phyloP scores from a whole-genome alignment of 164 flowering plant species.

The Chimonanthus salicifolius region DNA sequence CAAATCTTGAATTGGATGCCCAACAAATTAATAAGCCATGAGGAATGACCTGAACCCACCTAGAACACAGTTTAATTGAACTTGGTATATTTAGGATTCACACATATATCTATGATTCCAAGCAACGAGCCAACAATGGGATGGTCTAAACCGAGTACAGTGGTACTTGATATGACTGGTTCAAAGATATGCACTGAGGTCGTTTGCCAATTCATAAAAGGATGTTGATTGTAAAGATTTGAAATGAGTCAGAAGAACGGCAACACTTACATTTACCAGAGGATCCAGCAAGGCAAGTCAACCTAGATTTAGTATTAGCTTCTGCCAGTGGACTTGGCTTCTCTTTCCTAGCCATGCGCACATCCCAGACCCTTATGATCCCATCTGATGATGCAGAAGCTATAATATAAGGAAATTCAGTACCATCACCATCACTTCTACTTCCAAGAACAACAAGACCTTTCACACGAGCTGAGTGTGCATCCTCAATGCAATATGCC shows the following conservation, averaged over 20 bases:
- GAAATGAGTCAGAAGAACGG: background rate
- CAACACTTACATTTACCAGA: slow-evolving; percentile 60
- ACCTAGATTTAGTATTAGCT: slow-evolving; percentile 72
- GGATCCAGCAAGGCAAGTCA: slow-evolving; percentile 92
- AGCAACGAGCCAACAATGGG: no score
- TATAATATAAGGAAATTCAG: slow-evolving; percentile 50
- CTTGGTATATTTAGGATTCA: no score
- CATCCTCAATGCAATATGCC: slow-evolving; percentile 49
- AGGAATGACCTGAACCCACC: background rate
- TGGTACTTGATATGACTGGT: background rate
- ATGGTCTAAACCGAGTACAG: background rate
- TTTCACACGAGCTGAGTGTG: slow-evolving; percentile 78
- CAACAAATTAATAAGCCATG: background rate
- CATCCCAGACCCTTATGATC: slow-evolving; percentile 85
- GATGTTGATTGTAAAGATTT: background rate
- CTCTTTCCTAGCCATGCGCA: slow-evolving; percentile 54
- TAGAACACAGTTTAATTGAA: background rate
- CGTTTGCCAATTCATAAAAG: background rate
- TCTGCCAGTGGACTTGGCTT: slow-evolving; percentile 71
- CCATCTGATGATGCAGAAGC: slow-evolving; percentile 97
- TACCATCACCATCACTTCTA: slow-evolving; percentile 21
- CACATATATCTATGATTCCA: no score
- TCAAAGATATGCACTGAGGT: background rate
- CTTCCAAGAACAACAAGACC: slow-evolving; percentile 67
- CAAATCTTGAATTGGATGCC: background rate